Evolutionary conservation across 73 alveolate genomes (phyloP), one percentile per base, ranked within the genome.

Genomic region (Durusdinium trenchii): DNA sequence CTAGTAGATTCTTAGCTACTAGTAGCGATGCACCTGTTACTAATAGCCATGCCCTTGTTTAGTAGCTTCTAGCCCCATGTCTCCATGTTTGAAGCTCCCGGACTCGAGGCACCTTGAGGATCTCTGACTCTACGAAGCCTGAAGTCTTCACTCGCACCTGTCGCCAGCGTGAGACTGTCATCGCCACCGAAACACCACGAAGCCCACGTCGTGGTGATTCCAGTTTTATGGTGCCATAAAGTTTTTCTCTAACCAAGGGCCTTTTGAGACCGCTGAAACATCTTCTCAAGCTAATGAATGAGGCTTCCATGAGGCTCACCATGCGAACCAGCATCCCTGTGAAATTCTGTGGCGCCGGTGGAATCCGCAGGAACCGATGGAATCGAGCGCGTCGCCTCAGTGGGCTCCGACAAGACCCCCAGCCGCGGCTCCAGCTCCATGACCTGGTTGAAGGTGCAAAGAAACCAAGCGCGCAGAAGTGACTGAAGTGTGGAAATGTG

Each of bases 131-230:
- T 3, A 89, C 85, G 52, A 69, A 67, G 67, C 96, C 96, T 1
- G 81, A 32, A 40, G 96, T 89, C 71, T 46, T 89, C 73, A 89
- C 71, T 28, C 85, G 43, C 69, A 89, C 96, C 96, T 89, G 95
- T 42, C 67, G 35, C 47, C 38, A 23, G 48, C 9, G 85, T 12
- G 54, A 73, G 54, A 10, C n/a, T 10, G 30, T 51, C 52, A 50
- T n/a, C n/a, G n/a, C n/a, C n/a, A n/a, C n/a, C 64, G 64, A 54
- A 20, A 20, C 64, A 54, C 64, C 20, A 12, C 20, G 64, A 54
- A 54, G 9, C 64, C 64, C 64, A 20, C 9, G 9, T 54, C 64
- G 64, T 12, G 64, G 64, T 9, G 64, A n/a, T n/a, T n/a, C n/a
- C n/a, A n/a, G n/a, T n/a, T n/a, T n/a, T n/a, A n/a, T n/a, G n/a